These are phyloP conservation scores for Cynanchum wilfordii DNA, from an alignment of 257 asterid species.

Conservation along the genomic window DNA sequence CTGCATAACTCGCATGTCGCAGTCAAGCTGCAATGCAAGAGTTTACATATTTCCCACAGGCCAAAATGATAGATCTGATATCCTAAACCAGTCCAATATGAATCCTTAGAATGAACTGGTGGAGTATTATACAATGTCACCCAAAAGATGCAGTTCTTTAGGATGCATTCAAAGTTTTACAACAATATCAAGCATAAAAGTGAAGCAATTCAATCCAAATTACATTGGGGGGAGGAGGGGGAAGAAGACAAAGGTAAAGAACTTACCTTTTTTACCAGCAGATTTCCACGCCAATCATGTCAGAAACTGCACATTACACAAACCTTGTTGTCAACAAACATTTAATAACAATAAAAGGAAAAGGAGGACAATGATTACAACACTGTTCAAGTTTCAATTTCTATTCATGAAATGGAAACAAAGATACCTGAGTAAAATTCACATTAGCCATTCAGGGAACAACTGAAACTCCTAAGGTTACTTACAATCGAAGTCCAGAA, in stretches of 20 bases:
- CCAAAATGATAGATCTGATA: not conserved
- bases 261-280: conserved; percentile 52
- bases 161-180: not conserved
- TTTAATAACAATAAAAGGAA: not conserved
- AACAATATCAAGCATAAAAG: conserved; percentile 6
- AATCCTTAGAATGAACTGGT: not conserved
- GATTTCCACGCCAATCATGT: conserved; percentile 73
- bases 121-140: not conserved
- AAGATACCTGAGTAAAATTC: not conserved
- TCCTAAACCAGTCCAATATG: not conserved
- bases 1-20: not conserved
- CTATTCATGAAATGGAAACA: not conserved
- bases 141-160: not conserved
- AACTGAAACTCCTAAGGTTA: not conserved
- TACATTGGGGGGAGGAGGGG: not conserved
- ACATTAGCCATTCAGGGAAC: too few species aligned
- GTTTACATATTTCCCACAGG: not conserved
- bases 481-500: not conserved
- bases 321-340: not conserved
- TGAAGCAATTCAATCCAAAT: not conserved
- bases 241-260: conserved; percentile 1
- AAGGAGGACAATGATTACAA: not conserved
- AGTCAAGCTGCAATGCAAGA: not conserved
- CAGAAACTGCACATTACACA: conserved; percentile 23
- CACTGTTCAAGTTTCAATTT: not conserved